phyloP scores from a whole-genome alignment of 441 rosid genomes.

The Pelargonium fulgidum region DNA sequence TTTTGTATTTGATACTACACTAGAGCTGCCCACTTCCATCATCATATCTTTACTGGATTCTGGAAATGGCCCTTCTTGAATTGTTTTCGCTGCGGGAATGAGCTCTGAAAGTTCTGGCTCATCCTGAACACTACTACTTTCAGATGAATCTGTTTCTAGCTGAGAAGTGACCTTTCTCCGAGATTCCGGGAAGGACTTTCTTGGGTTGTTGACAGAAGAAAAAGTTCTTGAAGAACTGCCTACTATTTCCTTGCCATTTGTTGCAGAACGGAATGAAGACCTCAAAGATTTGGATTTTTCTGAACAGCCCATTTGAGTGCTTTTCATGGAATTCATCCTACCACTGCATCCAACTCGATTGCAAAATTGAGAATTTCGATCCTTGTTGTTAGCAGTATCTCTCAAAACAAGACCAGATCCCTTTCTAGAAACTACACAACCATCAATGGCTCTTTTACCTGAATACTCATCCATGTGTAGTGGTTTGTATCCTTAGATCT shows the following conservation, averaged over 20 bases:
- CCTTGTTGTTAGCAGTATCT: conserved; percentile 36
- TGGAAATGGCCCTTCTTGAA: conserved; percentile 10
- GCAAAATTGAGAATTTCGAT: conserved; percentile 50
- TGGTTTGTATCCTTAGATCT: background rate
- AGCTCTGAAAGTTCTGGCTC: conserved; percentile 42
- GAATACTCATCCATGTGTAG: conserved; percentile 65
- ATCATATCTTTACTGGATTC: conserved; percentile 28
- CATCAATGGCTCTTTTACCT: conserved; percentile 47
- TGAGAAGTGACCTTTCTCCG: conserved; percentile 41
- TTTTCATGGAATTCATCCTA: conserved; percentile 48
- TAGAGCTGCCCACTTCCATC: conserved; percentile 46
- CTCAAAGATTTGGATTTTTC: conserved; percentile 52
- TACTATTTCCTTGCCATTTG: conserved; percentile 56
- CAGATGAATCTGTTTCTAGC: conserved; percentile 54
- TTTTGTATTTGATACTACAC: conserved; percentile 39
- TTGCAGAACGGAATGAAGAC: conserved; percentile 38
- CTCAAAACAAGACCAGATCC: conserved; percentile 49
- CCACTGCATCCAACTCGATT: conserved; percentile 59
- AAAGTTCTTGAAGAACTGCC: conserved; percentile 62
- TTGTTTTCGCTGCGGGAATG: conserved; percentile 23
- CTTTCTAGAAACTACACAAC: conserved; percentile 43
- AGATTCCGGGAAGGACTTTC: conserved; percentile 34
- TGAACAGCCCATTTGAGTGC: conserved; percentile 35
- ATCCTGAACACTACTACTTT: conserved; percentile 49
- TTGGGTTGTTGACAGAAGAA: conserved; percentile 32